Evolutionary conservation across 2,329 filamentous ascomycete species (phyloP), one percentile per base, ranked within the genome.

Genomic region (Daldinia sp.): DNA sequence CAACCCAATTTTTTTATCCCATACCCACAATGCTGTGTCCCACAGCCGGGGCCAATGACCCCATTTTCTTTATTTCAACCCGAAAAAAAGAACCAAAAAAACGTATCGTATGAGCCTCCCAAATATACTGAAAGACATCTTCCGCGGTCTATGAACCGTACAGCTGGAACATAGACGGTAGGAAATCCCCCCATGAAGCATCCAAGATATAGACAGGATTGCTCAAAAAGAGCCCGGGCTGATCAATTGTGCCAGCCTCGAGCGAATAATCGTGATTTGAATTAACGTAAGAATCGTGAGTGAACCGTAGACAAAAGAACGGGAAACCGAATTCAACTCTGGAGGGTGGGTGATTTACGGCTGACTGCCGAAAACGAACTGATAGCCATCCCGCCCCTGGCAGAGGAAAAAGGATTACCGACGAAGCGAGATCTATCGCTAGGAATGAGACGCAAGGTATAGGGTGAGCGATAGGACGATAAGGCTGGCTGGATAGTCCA

Each of bases 281-380:
- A 72, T 65, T 63, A 71, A 72, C 69, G 69, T 72, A 70, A 69
- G 53, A 65, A 61, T 72, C 69, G 67, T 72, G 51, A 71, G 42
- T 18, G 37, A 60, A 65, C 63, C 69, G 60, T 70, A 53, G 54
- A 35, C 28, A 53, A 20, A 55, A 42, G 23, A 63, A 48, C 12
- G 55, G 46, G 44, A 60, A 54, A 41, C 23, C 28, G 20, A 39
- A 35, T 41, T 23, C 55, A 30, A 48, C 15, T 23, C 46, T 50
- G 54, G 55, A 4, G 20, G 15, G 15, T 2, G 28, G 20, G 20
- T 33, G 42, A 54, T 33, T 26, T 35, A 33, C n/a, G 39, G 18
- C 15, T 6, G 6, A 6, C 35, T 13, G 44, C 4, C 28, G 5
- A 10, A n/a, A 39, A 23, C 55, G 20, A 33, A 20, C 18, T 12